Base-by-base conservation (phyloP, 495 filamentous ascomycete species). In the Poronia punctata region DNA sequence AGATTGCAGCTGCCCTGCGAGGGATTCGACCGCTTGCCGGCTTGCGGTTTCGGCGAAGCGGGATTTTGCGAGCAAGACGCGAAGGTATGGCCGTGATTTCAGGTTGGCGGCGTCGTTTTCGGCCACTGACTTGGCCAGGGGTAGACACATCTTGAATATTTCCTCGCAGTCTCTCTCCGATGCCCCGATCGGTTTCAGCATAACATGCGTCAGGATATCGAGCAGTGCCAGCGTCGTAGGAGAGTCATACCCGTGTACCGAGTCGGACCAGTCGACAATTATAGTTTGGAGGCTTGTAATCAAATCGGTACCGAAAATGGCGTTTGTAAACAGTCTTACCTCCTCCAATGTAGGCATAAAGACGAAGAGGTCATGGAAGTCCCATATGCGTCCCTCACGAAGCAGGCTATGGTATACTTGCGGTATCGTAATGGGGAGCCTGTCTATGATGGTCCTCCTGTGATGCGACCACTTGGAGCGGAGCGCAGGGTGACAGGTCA, bases 381-480 rank as follows among this genome's bases (percentile, higher is more conserved):
- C 40, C 40, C 40, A 43, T 10, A 43, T 35, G 23, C 40, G 40
- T 28, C 40, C 40, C 14, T 43, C 30, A 9, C 40, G 40, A 35
- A 43, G 40, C 4, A 43, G 17, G 17, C 22, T 28, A 22, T 35
- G 30, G 22, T 43, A 43, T 21, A 43, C 23, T 7, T 6, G 30
- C 17, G 4, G 7, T 8, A 21, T 6, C n/a, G 22, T 10, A 20
- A 10, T 28, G 24, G 39, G 4, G 9, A 41, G 12, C 16, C 28
- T 19, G 26, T 8, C 16, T 9, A 41, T 11, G 3, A 21, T 20
- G 30, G 17, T 43, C 4, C n/a, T 4, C n/a, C 39, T 18, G 21
- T 27, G 22, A 18, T 24, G 23, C 6, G 16, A 19, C 40, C 40
- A 43, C 16, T 35, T 35, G 3, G 31, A 43, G 35, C 28, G 20